Conservation (phyloP, 352 stramenopile genomes). For the Aphanomyces astaci region DNA sequence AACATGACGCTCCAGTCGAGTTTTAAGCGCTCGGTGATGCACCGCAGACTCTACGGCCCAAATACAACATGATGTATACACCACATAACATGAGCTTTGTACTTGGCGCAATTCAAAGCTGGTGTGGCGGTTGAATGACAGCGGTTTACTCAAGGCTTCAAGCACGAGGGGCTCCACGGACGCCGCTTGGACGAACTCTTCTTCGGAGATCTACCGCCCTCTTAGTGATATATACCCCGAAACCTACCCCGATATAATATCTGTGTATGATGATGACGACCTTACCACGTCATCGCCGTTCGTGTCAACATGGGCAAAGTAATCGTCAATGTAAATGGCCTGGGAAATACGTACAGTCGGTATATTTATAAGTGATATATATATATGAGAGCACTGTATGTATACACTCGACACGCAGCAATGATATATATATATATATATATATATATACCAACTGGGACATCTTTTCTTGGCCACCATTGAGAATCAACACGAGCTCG, state of each 20-base stretch:
- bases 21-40: background rate
- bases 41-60: background rate
- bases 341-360: too few relatives aligned
- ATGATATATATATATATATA: too few relatives aligned
- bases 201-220: constrained; percentile 27
- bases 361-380: too few relatives aligned
- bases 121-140: background rate
- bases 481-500: constrained; percentile 38
- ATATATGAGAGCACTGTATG: too few relatives aligned
- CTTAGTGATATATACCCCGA: too few relatives aligned
- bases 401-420: background rate
- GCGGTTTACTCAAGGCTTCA: constrained; percentile 34
- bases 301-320: constrained; percentile 38
- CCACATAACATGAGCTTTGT: background rate
- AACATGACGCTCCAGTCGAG: constrained; percentile 11
- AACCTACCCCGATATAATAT: too few relatives aligned
- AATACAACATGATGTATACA: background rate
- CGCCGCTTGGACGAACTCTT: constrained; percentile 37
- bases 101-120: constrained; percentile 16
- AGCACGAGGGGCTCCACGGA: constrained; percentile 34
- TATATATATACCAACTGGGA: background rate
- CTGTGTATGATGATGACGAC: too few relatives aligned
- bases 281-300: constrained; percentile 28
- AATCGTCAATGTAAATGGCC: constrained; percentile 43
- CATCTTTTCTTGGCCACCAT: constrained; percentile 34